Evolutionary conservation across 331 rosid genomes (phyloP).

Genomic region (Quercus lobata): DNA sequence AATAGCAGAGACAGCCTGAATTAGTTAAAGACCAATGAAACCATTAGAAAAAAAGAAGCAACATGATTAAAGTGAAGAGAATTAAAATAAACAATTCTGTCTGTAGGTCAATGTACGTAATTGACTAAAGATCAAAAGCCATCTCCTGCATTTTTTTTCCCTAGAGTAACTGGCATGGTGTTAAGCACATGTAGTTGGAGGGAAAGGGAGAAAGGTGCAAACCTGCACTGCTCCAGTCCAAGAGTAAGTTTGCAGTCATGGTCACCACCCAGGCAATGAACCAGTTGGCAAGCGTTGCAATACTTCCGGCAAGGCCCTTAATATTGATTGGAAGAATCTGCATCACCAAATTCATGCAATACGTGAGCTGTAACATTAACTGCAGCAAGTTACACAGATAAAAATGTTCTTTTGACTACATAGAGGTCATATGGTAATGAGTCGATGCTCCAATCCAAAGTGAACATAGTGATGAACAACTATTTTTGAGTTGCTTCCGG

Average conservation of each 20-base stretch:
- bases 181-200: neutral
- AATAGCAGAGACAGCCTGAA: conserved; percentile 15
- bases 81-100: neutral
- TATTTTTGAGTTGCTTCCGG: neutral
- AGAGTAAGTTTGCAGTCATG: conserved; percentile 80
- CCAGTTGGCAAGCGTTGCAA: conserved; percentile 96
- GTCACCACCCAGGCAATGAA: conserved; percentile 65
- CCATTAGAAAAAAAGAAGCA: neutral
- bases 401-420: neutral
- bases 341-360: conserved; percentile 13
- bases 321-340: conserved; percentile 92
- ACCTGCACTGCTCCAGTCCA: conserved; percentile 92
- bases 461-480: neutral
- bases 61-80: neutral
- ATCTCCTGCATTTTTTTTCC: neutral
- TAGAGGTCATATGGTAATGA: neutral
- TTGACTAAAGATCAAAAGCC: neutral
- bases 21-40: conserved; percentile 2
- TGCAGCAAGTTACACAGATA: neutral
- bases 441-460: neutral
- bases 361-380: conserved; percentile 2
- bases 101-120: neutral
- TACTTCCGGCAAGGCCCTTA: conserved; percentile 91
- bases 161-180: neutral
- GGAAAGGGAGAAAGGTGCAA: conserved; percentile 14